A percentile compares a stretch with the other conserved stretches of the same genome.
Conservation (phyloP, 2,329 filamentous ascomycete genomes). For the Pyrenochaeta sp. region DNA sequence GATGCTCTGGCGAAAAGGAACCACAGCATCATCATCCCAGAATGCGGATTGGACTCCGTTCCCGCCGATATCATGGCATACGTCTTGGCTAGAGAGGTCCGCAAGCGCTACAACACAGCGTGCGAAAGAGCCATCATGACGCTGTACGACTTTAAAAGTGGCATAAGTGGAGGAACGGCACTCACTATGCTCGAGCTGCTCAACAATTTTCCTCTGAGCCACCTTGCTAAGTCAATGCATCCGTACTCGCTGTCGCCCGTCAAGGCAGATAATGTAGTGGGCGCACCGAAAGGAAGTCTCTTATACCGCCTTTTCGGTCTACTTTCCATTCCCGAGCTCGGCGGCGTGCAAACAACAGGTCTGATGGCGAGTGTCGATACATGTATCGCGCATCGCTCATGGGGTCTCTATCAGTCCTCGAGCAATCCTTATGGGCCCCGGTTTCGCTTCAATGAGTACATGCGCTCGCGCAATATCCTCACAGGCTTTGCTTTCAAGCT, state of each 20-base stretch:
- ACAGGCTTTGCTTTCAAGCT: conserved; percentile 60
- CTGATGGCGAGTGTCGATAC: conserved; percentile 62
- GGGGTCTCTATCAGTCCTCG: conserved; percentile 59
- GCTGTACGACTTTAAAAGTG: conserved; percentile 61
- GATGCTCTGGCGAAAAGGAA: conserved; percentile 66
- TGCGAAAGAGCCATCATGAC: conserved; percentile 62
- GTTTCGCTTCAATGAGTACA: conserved; percentile 67
- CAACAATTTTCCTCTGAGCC: conserved; percentile 56
- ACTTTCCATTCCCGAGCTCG: conserved; percentile 63
- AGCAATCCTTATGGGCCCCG: conserved; percentile 61
- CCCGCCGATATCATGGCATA: conserved; percentile 66
- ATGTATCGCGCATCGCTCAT: conserved; percentile 67
- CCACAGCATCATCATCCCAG: conserved; percentile 68
- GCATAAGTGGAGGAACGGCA: conserved; percentile 66
- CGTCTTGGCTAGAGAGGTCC: conserved; percentile 62
- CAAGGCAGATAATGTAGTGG: conserved; percentile 48
- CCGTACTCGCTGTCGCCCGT: conserved; percentile 63
- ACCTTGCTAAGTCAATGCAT: conserved; percentile 58
- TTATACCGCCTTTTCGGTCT: conserved; percentile 60
- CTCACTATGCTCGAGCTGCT: conserved; percentile 70
- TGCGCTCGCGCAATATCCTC: conserved; percentile 60
- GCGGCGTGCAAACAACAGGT: conserved; percentile 66
- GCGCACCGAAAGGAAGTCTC: conserved; percentile 46
- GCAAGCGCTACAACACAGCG: conserved; percentile 59
- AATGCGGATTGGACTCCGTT: conserved; percentile 68